phyloP scores from a whole-genome alignment of 208 protist species.

The Trypanosomatidae sp. region DNA sequence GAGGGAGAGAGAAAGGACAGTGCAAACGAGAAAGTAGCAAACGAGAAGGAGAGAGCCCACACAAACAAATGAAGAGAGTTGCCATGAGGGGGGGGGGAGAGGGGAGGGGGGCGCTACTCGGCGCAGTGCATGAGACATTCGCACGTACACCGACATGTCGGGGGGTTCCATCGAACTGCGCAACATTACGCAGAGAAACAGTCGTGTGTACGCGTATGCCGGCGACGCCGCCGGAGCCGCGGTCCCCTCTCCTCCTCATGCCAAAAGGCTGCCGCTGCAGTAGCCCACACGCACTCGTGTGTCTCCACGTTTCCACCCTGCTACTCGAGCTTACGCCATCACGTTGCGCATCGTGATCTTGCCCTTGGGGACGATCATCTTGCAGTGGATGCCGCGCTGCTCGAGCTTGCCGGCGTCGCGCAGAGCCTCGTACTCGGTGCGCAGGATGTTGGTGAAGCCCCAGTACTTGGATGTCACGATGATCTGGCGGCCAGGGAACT shows the following conservation, averaged over 20 bases:
- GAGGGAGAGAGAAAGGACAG: slow-evolving; percentile 6
- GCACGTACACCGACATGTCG: not conserved
- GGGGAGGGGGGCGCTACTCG: not conserved
- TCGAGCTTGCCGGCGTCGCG: slow-evolving; percentile 66
- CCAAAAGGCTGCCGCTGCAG: not conserved
- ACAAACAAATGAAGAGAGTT: slow-evolving; percentile 18
- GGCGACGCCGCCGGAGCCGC: not conserved
- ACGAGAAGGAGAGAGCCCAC: slow-evolving; percentile 13
- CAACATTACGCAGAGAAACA: not conserved
- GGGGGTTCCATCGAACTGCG: too few relatives aligned
- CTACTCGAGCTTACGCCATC: slow-evolving; percentile 36
- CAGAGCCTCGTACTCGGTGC: slow-evolving; percentile 68
- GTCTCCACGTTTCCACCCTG: not conserved
- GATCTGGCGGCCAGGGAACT: slow-evolving; percentile 55
- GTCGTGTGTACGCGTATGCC: not conserved
- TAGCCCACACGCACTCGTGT: not conserved
- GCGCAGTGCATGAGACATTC: not conserved
- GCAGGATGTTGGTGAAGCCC: slow-evolving; percentile 84
- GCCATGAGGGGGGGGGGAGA: slow-evolving; percentile 7
- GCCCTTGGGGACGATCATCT: slow-evolving; percentile 75
- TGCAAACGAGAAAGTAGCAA: not conserved
- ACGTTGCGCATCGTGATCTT: slow-evolving; percentile 75
- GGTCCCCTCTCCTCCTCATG: not conserved
- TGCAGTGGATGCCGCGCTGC: slow-evolving; percentile 70
- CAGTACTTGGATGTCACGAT: slow-evolving; percentile 83